Base-by-base conservation (phyloP, 2,329 filamentous ascomycete species). In the Emmonsiellopsis sp. region DNA sequence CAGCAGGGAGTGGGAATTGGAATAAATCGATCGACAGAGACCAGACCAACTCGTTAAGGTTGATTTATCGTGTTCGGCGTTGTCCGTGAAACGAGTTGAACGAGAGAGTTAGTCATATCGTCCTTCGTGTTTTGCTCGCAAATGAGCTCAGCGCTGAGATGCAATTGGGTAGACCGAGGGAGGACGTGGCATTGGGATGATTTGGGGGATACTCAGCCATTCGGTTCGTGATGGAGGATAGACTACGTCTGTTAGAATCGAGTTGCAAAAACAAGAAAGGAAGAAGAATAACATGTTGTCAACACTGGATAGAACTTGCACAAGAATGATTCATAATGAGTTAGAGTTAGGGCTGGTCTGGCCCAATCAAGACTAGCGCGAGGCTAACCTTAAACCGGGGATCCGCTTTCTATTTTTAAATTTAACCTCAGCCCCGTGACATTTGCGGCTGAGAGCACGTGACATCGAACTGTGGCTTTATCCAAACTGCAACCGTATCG, bases 371-470 rank as follows among this genome's bases (percentile, higher is more conserved):
- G 20, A 3, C 35, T 49, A 49, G 46, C 34, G 32, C 3, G 1
- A 1, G 20, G 3, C 20, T 7, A 31, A 38, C 15, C 35, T 30
- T 40, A 40, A 49, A 26, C 10, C 35, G 7, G 35, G 35, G 3
- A 8, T 15, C 13, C 2, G 11, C 34, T 31, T 7, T 31, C 46
- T 49, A 49, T 49, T 49, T 49, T 49, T 49, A 49, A 16, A 35
- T 49, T 49, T 49, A 49, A 35, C 15, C 46, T 42, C 34, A 31
- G 34, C 30, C 46, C 16, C 46, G 46, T 49, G 46, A 49, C 46
- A 26, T 26, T 49, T 49, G 46, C 16, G 46, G 46, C 46, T 49
- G 46, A 49, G 2, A n/a, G 7, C 46, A 49, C 46, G 46, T 49
- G 46, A 49, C 38, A 49, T 40, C 34, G 38, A 32, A 48, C 15